Evolutionary conservation across 768 basidiomycete species (phyloP).

Genomic region (Pleurotus djamor): DNA sequence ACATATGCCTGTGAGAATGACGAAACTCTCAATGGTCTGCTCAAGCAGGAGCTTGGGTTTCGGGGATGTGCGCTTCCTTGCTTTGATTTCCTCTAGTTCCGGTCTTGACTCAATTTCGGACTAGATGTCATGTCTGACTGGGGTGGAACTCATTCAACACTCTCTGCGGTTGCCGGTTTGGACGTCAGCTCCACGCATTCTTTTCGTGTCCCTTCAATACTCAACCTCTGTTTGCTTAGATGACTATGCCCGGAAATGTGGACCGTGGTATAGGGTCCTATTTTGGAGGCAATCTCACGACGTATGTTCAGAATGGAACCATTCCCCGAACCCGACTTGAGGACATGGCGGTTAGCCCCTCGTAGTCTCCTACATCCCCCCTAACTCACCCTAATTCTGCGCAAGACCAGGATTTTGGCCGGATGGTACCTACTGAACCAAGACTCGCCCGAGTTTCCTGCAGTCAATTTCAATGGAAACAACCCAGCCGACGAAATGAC

Average conservation of each 20-base stretch:
- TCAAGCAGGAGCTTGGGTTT: constrained; percentile 76
- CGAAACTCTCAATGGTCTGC: constrained; percentile 64
- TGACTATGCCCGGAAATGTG: constrained; percentile 68
- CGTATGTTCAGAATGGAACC: constrained; percentile 67
- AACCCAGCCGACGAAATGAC: constrained; percentile 43
- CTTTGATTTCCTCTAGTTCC: background rate
- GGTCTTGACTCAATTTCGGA: too few species aligned
- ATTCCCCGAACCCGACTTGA: constrained; percentile 64
- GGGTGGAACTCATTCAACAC: constrained; percentile 61
- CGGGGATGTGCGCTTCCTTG: constrained; percentile 50
- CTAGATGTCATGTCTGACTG: constrained; percentile 74
- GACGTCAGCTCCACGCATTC: constrained; percentile 42
- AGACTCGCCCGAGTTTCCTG: constrained; percentile 59
- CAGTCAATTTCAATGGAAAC: constrained; percentile 72
- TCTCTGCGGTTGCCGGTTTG: constrained; percentile 56
- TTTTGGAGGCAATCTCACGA: constrained; percentile 68
- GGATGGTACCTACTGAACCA: constrained; percentile 68
- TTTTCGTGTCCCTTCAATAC: background rate
- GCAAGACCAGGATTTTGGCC: constrained; percentile 71
- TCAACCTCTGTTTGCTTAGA: constrained; percentile 29
- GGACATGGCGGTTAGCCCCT: constrained; percentile 61
- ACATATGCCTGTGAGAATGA: constrained; percentile 78
- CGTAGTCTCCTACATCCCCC: constrained; percentile 16
- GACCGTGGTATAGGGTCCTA: constrained; percentile 49
- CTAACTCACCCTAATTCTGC: background rate